Evolutionary conservation across 2,329 filamentous ascomycete genomes (phyloP), one percentile per base, ranked within the genome.

Genomic region (Geosmithia morbida): DNA sequence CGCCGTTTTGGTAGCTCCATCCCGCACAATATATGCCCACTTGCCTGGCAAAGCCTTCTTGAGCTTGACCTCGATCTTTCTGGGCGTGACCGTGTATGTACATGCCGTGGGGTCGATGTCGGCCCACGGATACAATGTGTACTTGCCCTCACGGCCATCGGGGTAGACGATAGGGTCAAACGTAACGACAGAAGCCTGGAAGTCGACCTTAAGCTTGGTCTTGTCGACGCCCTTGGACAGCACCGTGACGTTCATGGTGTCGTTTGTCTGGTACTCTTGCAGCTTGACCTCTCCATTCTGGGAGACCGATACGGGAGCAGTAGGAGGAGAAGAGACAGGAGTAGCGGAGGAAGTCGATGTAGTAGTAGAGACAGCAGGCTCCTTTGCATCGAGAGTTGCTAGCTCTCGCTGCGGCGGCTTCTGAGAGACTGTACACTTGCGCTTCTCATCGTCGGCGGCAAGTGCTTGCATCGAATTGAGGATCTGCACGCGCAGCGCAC

Each of bases 41-140:
- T 86, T 89, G 7, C 81, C 83, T 0, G 75, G 62, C 1, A 62
- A 70, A 41, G 71, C 67, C 62, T 95, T 95, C 51, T 72, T 72
- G 16, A 95, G 72, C 11, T 68, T 74, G 39, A 95, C 67, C 61
- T 94, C 88, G 47, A 94, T 72, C 61, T 95, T 95, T 57, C 80
- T 87, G 1, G 83, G 72, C 41, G 84, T 82, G 47, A 94, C 75
- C 1, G 70, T 74, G 54, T 69, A 77, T 43, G 71, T 81, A 18
- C 79, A 87, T 30, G 71, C 63, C 1, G 70, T 56, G 0, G 77
- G 63, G 46, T 85, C 74, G 55, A 94, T 79, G 10, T 72, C 60
- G 14, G 74, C 77, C 60, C 74, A 87, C 3, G 90, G 75, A 6
- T 84, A 52, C 2, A 74, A 79, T 17, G 80, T 72, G 42, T 87